Conservation (phyloP, 2,329 filamentous ascomycete species). For the Alternaria sp. region DNA sequence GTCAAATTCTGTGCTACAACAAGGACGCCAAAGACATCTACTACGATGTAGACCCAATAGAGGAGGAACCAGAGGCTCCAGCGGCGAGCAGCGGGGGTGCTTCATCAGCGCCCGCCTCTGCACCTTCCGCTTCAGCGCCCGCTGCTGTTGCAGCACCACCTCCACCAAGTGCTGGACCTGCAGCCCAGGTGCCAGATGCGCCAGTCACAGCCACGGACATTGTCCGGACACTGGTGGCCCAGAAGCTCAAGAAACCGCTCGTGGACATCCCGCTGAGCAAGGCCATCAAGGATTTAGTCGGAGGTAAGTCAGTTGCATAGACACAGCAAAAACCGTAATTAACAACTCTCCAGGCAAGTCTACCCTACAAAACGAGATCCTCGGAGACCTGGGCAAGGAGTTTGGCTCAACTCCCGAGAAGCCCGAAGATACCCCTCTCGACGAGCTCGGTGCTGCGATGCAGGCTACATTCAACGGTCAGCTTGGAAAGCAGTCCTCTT, state of each 20-base stretch:
- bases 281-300: constrained; percentile 97
- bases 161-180: constrained; percentile 79
- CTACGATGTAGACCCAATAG: constrained; percentile 95
- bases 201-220: constrained; percentile 91
- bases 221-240: constrained; percentile 86
- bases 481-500: constrained; percentile 94
- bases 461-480: constrained; percentile 99
- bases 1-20: constrained; percentile 99
- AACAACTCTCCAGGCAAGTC: constrained; percentile 76
- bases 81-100: constrained; percentile 56
- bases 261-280: constrained; percentile 90
- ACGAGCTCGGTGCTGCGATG: constrained; percentile 94
- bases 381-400: constrained; percentile 97
- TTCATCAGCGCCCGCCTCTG: constrained; percentile 54
- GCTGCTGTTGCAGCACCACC: constrained; percentile 63
- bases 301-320: constrained; percentile 69
- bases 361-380: constrained; percentile 97
- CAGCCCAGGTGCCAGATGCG: constrained; percentile 82
- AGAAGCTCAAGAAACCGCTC: constrained; percentile 96
- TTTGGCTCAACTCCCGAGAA: constrained; percentile 98
- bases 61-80: constrained; percentile 72
- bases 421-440: constrained; percentile 94
- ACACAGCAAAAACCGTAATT: constrained; percentile 24
- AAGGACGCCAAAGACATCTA: constrained; percentile 99
- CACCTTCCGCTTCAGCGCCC: constrained; percentile 59